phyloP scores from a whole-genome alignment of 2,329 filamentous ascomycete species.

The Pseudogymnoascus verrucosus region DNA sequence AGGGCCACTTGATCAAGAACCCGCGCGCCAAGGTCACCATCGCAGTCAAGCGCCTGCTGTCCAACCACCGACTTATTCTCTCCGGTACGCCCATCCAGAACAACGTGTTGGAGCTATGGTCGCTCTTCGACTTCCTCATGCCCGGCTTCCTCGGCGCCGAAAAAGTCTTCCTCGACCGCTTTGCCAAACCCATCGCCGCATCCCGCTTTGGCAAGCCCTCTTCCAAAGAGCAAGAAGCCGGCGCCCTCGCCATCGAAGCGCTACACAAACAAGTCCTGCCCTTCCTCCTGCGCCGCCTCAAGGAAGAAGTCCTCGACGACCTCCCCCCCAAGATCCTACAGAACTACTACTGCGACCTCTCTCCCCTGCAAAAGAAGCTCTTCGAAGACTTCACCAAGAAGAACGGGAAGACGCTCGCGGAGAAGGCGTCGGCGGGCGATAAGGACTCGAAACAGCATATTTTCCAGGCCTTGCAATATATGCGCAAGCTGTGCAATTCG shows the following conservation, averaged over 20 bases:
- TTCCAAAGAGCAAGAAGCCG: constrained; percentile 95
- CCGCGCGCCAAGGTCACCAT: constrained; percentile 92
- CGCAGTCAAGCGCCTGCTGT: constrained; percentile 80
- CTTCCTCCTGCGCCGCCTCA: constrained; percentile 89
- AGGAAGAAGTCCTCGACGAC: constrained; percentile 95
- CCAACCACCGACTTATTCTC: constrained; percentile 91
- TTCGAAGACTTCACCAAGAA: constrained; percentile 96
- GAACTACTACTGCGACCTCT: constrained; percentile 98
- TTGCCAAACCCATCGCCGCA: constrained; percentile 83
- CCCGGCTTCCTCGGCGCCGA: constrained; percentile 93
- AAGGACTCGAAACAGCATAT: constrained; percentile 97
- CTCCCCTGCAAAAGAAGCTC: constrained; percentile 85
- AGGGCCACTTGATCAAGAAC: constrained; percentile 98
- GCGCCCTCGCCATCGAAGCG: constrained; percentile 93
- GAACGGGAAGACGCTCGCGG: constrained; percentile 78
- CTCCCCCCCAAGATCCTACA: constrained; percentile 96
- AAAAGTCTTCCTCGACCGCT: constrained; percentile 87
- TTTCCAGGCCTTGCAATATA: constrained; percentile 97
- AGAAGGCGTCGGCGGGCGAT: constrained; percentile 75
- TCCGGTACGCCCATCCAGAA: constrained; percentile 98
- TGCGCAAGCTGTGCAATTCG: constrained; percentile 98
- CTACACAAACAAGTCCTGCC: constrained; percentile 96
- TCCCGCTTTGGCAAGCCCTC: constrained; percentile 95
- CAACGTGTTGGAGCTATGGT: constrained; percentile 95
- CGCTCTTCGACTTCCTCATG: constrained; percentile 97